Evolutionary conservation across 2,329 filamentous ascomycete genomes (phyloP), one percentile per base, ranked within the genome.

Genomic region (Colletotrichum sp.): DNA sequence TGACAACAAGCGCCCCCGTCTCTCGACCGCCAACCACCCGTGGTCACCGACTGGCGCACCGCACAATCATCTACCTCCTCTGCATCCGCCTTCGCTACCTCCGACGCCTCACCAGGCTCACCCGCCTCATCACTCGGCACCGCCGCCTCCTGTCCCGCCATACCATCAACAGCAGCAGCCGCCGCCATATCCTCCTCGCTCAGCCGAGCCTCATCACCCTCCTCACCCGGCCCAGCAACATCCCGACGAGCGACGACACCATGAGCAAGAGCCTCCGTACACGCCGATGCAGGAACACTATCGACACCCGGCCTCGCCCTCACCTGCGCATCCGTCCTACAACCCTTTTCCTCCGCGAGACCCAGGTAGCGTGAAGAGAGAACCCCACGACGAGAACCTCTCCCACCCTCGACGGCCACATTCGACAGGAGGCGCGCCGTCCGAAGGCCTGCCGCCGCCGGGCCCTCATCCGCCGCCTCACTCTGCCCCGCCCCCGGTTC

Each of bases 1-100:
- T 81, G 90, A 92, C 81, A 85, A 84, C 82, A 92, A 92, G 87
- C 90, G 91, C 82, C 89, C 88, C 83, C 90, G 91, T 85, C 86
- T 92, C 79, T 85, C 84, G 80, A 84, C 32, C 15, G 68, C 84
- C 81, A 83, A 81, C 84, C 44, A 52, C 44, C 83, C 87, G 82
- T 88, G 88, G 88, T 85, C 88, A 82, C 70, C 73, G 55, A 68
- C 73, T 16, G 73, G 73, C 87, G 84, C 77, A 86, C 87, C 82
- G 85, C 86, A 83, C 84, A 85, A 79, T 86, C 86, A 84, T 84
- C 86, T 85, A 82, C 84, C 79, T 84, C 87, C 80, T 87, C 88
- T 79, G 84, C 90, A 77, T 87, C 87, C 81, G 86, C 86, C 82
- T 86, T 80, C 82, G 70, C 81, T 81, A 80, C 84, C 81, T 75